These are phyloP conservation scores for Candida freyschussii DNA, from an alignment of 1,139 yeast genomes.

Conservation along the genomic window DNA sequence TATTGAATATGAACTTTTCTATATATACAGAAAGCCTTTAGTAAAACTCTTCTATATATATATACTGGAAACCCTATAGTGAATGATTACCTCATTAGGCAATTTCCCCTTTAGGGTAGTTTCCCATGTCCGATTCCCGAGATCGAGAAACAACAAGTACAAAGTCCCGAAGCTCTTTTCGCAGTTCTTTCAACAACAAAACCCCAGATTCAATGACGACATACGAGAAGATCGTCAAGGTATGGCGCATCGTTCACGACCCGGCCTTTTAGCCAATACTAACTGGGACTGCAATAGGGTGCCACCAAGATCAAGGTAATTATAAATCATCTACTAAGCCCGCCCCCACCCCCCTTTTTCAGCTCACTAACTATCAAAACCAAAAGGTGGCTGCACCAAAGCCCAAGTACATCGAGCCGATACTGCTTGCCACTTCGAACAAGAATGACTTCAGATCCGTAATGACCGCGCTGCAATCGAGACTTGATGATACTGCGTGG, in stretches of 20 bases:
- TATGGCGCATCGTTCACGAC: conserved; percentile 21
- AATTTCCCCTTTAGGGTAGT: too few relatives aligned
- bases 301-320: conserved; percentile 59
- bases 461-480: conserved; percentile 53
- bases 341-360: neutral
- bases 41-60: too few relatives aligned
- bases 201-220: conserved; percentile 35
- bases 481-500: conserved; percentile 83
- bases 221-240: conserved; percentile 56
- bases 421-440: conserved; percentile 67
- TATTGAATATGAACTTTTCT: too few relatives aligned
- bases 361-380: conserved; percentile 5
- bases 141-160: too few relatives aligned
- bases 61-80: too few relatives aligned
- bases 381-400: conserved; percentile 91
- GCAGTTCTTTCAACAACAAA: too few relatives aligned
- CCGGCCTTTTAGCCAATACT: conserved; percentile 3
- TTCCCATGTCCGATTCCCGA: too few relatives aligned
- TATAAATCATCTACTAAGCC: too few relatives aligned
- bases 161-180: too few relatives aligned
- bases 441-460: conserved; percentile 62
- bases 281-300: conserved; percentile 34
- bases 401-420: conserved; percentile 91
- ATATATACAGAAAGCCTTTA: too few relatives aligned
- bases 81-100: too few relatives aligned